Conservation (phyloP, 1,139 yeast genomes). For the Suhomyces bribrorum region DNA sequence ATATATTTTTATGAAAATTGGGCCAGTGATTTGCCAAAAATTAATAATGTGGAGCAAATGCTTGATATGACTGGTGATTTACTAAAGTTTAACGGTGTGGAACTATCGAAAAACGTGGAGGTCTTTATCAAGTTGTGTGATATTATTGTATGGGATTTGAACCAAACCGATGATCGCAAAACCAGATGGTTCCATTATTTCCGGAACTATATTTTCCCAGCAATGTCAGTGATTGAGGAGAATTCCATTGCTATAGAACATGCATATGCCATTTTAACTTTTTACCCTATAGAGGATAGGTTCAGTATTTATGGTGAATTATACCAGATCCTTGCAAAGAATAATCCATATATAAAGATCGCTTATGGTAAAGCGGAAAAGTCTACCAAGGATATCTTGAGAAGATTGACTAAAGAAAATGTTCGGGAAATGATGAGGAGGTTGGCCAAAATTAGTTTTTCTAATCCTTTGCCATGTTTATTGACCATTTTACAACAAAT, state of each 20-base stretch:
- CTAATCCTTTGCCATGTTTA: slow-evolving; percentile 82
- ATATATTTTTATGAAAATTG: slow-evolving; percentile 57
- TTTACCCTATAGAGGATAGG: slow-evolving; percentile 63
- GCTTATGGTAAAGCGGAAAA: slow-evolving; percentile 75
- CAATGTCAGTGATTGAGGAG: slow-evolving; percentile 58
- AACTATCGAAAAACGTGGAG: slow-evolving; percentile 49
- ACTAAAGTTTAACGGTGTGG: slow-evolving; percentile 58
- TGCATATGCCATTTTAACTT: slow-evolving; percentile 55
- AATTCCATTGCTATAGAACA: slow-evolving; percentile 66
- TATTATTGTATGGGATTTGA: slow-evolving; percentile 48
- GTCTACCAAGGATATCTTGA: slow-evolving; percentile 76
- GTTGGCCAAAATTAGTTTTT: slow-evolving; percentile 71
- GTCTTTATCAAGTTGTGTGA: slow-evolving; percentile 64
- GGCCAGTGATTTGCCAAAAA: slow-evolving; percentile 41
- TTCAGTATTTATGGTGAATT: slow-evolving; percentile 86
- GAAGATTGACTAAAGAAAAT: slow-evolving; percentile 85
- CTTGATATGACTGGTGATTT: slow-evolving; percentile 48
- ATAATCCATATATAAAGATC: slow-evolving; percentile 57
- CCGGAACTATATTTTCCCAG: slow-evolving; percentile 69
- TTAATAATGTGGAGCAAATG: slow-evolving; percentile 46
- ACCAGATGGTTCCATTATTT: slow-evolving; percentile 62
- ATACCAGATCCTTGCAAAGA: slow-evolving; percentile 56
- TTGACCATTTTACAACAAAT: slow-evolving; percentile 66
- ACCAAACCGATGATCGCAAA: slow-evolving; percentile 18
- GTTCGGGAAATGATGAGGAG: slow-evolving; percentile 75